Evolutionary conservation across 805 yeast species (phyloP).

Genomic region (Monosporozyma solicola): DNA sequence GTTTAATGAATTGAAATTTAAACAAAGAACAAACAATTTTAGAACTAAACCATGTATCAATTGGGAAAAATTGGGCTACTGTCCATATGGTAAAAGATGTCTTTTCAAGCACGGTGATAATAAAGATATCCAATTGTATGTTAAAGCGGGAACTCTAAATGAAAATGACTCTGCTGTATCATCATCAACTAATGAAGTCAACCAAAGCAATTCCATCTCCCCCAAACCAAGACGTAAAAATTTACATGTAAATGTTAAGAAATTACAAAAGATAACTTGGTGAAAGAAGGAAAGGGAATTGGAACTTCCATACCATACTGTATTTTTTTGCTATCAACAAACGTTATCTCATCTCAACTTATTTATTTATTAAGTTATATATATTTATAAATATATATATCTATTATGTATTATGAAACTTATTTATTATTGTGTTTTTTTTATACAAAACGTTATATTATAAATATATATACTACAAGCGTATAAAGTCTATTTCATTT

Average conservation of each 20-base stretch:
- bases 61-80: slow-evolving; percentile 72
- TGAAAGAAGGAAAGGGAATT: no score
- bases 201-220: not conserved
- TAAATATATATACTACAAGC: not conserved
- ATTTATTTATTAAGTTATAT: slow-evolving; percentile 2
- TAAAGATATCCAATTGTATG: slow-evolving; percentile 24
- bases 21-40: slow-evolving; percentile 67
- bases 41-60: slow-evolving; percentile 86
- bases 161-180: not conserved
- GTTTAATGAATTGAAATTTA: slow-evolving; percentile 57
- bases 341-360: not conserved
- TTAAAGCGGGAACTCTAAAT: slow-evolving; percentile 16
- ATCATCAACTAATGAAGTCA: not conserved
- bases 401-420: not conserved
- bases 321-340: not conserved
- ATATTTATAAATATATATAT: not conserved
- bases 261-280: slow-evolving; percentile 27
- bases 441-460: not conserved
- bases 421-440: not conserved
- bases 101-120: slow-evolving; percentile 73
- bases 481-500: slow-evolving; percentile 12
- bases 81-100: slow-evolving; percentile 86
- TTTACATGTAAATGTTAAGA: slow-evolving; percentile 24
- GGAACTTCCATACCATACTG: not conserved
- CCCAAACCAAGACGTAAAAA: slow-evolving; percentile 13